Evolutionary conservation across 768 basidiomycete genomes (phyloP).

Genomic region (Pisolithus albus): DNA sequence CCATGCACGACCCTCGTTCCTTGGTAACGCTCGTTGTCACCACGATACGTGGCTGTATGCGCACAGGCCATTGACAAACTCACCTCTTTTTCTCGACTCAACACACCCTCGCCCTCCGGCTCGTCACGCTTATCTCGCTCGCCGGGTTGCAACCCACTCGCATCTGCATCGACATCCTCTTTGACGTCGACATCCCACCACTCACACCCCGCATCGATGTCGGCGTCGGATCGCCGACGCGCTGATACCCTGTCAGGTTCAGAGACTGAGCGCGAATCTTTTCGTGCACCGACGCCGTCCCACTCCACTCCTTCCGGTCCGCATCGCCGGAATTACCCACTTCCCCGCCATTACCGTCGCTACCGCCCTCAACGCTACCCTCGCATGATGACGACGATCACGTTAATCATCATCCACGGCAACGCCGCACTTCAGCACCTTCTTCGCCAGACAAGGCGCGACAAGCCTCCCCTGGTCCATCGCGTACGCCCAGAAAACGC

Average conservation of each 20-base stretch:
- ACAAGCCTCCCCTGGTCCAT: constrained; percentile 33
- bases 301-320: constrained; percentile 28
- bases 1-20: constrained; percentile 13
- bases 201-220: constrained; percentile 29
- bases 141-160: constrained; percentile 23
- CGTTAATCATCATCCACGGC: constrained; percentile 18
- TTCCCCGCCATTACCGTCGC: constrained; percentile 28
- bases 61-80: constrained; percentile 64
- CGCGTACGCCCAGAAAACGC: constrained; percentile 38
- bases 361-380: too few relatives aligned
- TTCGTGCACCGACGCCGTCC: constrained; percentile 27
- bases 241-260: constrained; percentile 57
- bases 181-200: constrained; percentile 34
- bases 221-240: constrained; percentile 20
- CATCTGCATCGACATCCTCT: constrained; percentile 23
- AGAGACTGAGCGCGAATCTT: constrained; percentile 72
- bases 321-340: constrained; percentile 33
- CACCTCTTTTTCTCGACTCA: constrained; percentile 47
- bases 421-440: constrained; percentile 44
- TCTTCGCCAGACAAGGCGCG: constrained; percentile 40
- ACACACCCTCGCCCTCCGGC: constrained; percentile 47
- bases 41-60: constrained; percentile 16
- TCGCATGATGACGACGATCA: too few relatives aligned
- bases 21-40: constrained; percentile 24
- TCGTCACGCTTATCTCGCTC: constrained; percentile 33